Conservation (phyloP, 2,329 filamentous ascomycete species). For the Phaeomoniella chlamydospora region DNA sequence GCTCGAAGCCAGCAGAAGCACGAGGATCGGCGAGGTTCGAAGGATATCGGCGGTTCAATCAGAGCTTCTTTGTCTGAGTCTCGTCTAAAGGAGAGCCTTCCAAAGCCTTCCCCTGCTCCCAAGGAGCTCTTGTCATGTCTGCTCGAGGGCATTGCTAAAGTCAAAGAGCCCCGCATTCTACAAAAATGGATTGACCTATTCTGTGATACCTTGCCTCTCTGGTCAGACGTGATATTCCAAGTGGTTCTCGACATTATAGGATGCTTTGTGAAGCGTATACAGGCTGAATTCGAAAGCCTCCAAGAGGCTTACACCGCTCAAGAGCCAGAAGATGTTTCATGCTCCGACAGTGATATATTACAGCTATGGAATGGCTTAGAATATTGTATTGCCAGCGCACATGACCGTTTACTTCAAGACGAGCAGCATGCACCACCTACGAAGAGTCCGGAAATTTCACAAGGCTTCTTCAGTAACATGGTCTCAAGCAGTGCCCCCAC, state of each 20-base stretch:
- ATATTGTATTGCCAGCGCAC: slow-evolving; percentile 72
- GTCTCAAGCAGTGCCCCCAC: slow-evolving; percentile 79
- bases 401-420: slow-evolving; percentile 63
- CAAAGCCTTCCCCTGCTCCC: not conserved
- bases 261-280: slow-evolving; percentile 70
- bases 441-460: slow-evolving; percentile 70
- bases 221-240: slow-evolving; percentile 74
- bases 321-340: slow-evolving; percentile 23
- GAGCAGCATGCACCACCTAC: slow-evolving; percentile 53
- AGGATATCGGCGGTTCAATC: not conserved
- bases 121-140: slow-evolving; percentile 56
- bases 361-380: slow-evolving; percentile 86
- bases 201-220: slow-evolving; percentile 68
- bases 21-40: not conserved
- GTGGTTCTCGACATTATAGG: slow-evolving; percentile 82
- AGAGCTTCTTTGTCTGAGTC: not conserved
- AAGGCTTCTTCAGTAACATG: slow-evolving; percentile 88
- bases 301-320: slow-evolving; percentile 42
- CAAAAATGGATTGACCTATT: slow-evolving; percentile 89
- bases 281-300: slow-evolving; percentile 55
- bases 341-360: slow-evolving; percentile 37
- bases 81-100: no score
- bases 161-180: slow-evolving; percentile 59
- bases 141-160: slow-evolving; percentile 63
- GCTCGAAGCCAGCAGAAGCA: not conserved